Base-by-base conservation (phyloP, 768 basidiomycete genomes). In the Suillus bovinus region DNA sequence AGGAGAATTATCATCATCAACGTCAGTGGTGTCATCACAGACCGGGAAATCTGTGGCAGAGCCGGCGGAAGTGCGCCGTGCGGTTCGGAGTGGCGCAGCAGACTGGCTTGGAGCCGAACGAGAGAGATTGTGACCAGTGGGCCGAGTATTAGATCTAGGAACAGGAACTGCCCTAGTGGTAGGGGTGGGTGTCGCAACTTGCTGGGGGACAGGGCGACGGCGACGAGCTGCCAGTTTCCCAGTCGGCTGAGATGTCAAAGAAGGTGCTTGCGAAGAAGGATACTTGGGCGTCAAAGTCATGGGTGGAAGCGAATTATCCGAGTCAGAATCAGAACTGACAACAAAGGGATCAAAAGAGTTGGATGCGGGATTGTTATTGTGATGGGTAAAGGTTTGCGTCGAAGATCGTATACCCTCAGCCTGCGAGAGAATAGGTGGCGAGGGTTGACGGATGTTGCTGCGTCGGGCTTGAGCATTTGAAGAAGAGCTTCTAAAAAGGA, bases 1-100 rank as follows among this genome's bases (percentile, higher is more conserved):
- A 9, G 79, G 78, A 38, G 77, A 77, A n/a, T 56, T 70, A 17
- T 81, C 77, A 11, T 76, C 72, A 31, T 77, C 73, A 5, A 76
- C 77, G 50, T 87, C 86, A 44, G 82, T 86, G 66, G 82, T 81
- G 67, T 93, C 90, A 65, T 92, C 90, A 67, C 90, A 91, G 50
- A 93, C 75, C 3, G 88, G 90, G 72, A 90, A 90, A 39, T 75
- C 78, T 52, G 67, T 55, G 53, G 71, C 68, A 58, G 69, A 54
- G n/a, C 73, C 74, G 11, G 72, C 69, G 1, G 70, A 72, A 5
- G 72, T 67, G 53, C 77, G 79, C 54, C 77, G 77, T 63, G 44
- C 65, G 46, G 73, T 64, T 46, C 71, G 73, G 53, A 67, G 63
- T 56, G 70, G 71, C 64, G 72, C 72, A 58, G 78, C 74, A 47